Evolutionary conservation across 108 stramenopile genomes (phyloP).

Genomic region (Poteriospumella lacustris): DNA sequence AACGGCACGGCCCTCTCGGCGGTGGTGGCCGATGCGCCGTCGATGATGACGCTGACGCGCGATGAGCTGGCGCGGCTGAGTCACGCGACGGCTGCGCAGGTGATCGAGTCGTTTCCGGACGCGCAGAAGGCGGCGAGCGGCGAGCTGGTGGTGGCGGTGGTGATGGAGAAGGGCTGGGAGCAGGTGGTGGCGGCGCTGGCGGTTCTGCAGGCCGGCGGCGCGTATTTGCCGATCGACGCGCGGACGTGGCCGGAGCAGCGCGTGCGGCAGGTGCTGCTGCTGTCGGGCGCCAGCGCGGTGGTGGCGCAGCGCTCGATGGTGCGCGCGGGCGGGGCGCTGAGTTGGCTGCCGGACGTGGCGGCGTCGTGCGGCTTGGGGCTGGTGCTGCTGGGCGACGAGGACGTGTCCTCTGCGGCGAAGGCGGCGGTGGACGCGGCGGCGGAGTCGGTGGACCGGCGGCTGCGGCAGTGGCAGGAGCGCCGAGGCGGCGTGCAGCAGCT

Average conservation of each 20-base stretch:
- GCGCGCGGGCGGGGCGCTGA: background rate
- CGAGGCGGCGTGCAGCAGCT: background rate
- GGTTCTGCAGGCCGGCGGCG: background rate
- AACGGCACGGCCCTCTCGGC: background rate
- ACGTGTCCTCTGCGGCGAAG: background rate
- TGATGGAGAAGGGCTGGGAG: constrained; percentile 34
- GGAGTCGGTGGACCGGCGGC: background rate
- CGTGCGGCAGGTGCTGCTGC: background rate
- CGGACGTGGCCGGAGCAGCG: constrained; percentile 15
- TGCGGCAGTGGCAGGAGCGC: no score
- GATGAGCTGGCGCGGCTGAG: no score
- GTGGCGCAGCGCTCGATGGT: background rate
- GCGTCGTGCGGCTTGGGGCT: background rate
- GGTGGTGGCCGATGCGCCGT: no score
- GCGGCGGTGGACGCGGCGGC: background rate
- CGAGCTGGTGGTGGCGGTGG: background rate
- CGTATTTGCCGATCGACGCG: constrained; percentile 26
- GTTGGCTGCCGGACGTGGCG: constrained; percentile 12
- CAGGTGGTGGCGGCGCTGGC: constrained; percentile 31
- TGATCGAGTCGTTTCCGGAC: no score
- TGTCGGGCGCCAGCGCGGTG: background rate
- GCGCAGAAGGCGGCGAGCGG: background rate
- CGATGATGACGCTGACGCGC: no score
- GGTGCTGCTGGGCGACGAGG: background rate
- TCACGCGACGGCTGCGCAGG: no score